Evolutionary conservation across 306 rosid species (phyloP), one percentile per base, ranked within the genome.

Genomic region (Citrullus colocynthis): DNA sequence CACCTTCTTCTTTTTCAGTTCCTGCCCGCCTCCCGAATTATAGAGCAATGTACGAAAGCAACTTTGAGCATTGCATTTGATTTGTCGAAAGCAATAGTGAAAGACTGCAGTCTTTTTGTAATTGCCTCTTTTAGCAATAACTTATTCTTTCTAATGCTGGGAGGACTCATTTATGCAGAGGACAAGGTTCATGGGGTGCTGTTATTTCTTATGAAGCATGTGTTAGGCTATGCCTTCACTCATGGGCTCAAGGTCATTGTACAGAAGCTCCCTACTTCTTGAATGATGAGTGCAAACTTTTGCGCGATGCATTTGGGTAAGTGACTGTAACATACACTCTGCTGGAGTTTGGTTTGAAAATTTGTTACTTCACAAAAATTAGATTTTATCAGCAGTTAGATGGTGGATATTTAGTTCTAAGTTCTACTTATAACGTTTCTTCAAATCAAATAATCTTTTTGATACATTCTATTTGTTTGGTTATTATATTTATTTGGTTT

Each of bases 251-350:
- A 96, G 97, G 91, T 80, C 88, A 96, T 70, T 70, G 75, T 84
- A 85, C 87, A 95, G 99, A 95, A 89, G 99, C 99, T 73, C 97
- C 99, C 9, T 88, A 84, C 96, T 95, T 95, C 81, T 81, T 95
- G 87, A 94, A 92, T 79, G 92, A 91, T 82, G 99, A 95, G 84
- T 92, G 97, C 81, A 87, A 95, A 62, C 77, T 89, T 60, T 87
- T 95, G 77, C 87, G 97, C 60, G 97, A 95, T 66, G 84, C 96
- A 78, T 95, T 95, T 83, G 86, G 90, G 99, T 95, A 81, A 42
- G 89, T 45, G 20, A 44, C 20, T 21, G 75, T 12, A 12, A 44
- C 39, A 42, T n/a, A 70, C 20, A 21, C 55, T 70, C 28, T 1
- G 57, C 55, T 70, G 7, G 56, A 70, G 55, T 70, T 70, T 21